These are phyloP conservation scores for Laburnicola sp. DNA, from an alignment of 2,329 filamentous ascomycete genomes.

Conservation along the genomic window DNA sequence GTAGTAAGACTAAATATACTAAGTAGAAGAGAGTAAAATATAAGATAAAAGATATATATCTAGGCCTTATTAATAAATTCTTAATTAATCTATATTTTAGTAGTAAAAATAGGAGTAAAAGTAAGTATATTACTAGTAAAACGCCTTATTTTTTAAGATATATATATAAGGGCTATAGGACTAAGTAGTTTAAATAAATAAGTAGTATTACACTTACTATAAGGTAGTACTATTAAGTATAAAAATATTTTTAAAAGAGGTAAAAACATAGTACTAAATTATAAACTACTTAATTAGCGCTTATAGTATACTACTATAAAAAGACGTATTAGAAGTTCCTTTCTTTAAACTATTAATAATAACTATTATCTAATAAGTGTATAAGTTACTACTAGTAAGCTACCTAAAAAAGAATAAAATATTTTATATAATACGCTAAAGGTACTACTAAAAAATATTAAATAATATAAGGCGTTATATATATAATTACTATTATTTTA, in stretches of 20 bases:
- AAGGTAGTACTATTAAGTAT: no score
- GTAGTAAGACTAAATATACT: background rate
- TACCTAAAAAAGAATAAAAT: no score
- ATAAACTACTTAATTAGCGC: no score
- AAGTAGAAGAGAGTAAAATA: no score
- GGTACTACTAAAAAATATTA: slow-evolving; percentile 5
- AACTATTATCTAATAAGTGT: background rate
- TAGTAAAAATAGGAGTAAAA: background rate
- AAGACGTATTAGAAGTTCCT: background rate
- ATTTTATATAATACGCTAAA: slow-evolving; percentile 1
- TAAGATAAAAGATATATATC: no score
- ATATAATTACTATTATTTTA: slow-evolving; percentile 6
- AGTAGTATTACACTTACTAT: no score
- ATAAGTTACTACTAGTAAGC: slow-evolving; percentile 2
- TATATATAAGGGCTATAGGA: background rate
- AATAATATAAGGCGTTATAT: no score
- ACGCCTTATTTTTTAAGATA: background rate
- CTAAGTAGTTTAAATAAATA: no score
- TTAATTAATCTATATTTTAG: no score
- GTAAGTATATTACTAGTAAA: background rate
- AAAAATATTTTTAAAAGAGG: no score
- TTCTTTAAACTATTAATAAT: background rate
- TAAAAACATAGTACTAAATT: no score
- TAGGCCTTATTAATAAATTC: no score
- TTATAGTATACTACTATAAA: background rate